These are phyloP conservation scores for Rosa multiflora DNA, from an alignment of 306 rosid genomes.

Conservation along the genomic window DNA sequence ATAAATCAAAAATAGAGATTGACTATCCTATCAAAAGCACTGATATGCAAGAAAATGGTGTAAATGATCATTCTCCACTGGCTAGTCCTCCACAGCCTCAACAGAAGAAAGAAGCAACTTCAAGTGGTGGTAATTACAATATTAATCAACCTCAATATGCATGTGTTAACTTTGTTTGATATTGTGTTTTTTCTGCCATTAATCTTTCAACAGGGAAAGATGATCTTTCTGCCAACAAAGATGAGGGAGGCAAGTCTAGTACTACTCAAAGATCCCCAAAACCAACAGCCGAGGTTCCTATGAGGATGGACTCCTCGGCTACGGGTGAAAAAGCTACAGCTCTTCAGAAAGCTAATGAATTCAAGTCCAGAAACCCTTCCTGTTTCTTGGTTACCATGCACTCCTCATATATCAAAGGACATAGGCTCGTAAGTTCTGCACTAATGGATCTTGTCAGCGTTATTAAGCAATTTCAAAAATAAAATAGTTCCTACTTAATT, in stretches of 20 bases:
- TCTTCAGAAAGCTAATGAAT: conserved; percentile 7
- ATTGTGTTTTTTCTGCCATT: neutral
- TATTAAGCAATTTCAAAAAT: neutral
- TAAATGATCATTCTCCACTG: neutral
- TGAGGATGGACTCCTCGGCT: neutral
- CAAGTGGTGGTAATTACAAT: neutral
- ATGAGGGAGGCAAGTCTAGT: neutral
- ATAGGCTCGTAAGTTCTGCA: neutral
- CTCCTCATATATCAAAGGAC: neutral
- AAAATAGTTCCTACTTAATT: neutral
- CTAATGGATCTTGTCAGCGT: neutral
- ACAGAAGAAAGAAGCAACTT: neutral
- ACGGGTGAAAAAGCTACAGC: neutral
- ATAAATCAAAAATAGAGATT: neutral
- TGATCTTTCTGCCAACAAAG: neutral
- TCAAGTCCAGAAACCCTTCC: conserved; percentile 17
- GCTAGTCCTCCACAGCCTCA: neutral
- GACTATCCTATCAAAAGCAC: neutral
- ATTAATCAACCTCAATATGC: neutral
- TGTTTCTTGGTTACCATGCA: conserved; percentile 16
- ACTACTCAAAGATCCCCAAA: neutral
- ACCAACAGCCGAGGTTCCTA: neutral
- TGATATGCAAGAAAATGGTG: neutral
- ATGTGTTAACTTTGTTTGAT: neutral
- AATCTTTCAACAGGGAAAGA: neutral